Percentiles rank a stretch among this genome's conserved stretches.
Conservation (phyloP, 2,329 filamentous ascomycete species). For the Colletotrichum trifolii region DNA sequence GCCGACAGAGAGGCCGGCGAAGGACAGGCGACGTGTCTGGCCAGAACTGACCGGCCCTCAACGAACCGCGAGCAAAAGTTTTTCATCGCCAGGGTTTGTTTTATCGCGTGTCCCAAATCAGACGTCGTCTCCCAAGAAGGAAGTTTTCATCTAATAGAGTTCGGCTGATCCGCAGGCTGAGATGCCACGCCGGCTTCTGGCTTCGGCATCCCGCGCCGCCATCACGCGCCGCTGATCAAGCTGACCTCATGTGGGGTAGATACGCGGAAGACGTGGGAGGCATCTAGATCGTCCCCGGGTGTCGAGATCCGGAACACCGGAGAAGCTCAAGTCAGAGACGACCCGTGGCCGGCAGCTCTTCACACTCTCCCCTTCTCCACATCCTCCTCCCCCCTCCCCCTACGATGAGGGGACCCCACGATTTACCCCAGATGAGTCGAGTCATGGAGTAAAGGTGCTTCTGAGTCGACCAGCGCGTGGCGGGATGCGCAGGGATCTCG, state of each 20-base stretch:
- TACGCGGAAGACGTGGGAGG: neutral
- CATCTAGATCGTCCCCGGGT: constrained; percentile 1
- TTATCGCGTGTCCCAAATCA: neutral
- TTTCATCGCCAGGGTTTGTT: neutral
- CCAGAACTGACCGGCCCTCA: no score
- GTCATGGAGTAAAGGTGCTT: constrained; percentile 3
- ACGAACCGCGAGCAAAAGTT: no score
- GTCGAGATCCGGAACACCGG: neutral
- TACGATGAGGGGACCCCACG: constrained; percentile 6
- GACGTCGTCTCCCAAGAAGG: neutral
- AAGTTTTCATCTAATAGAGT: no score
- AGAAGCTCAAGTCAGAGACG: neutral
- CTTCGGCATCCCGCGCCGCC: neutral
- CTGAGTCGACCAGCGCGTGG: neutral
- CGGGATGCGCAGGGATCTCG: no score
- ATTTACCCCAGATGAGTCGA: constrained; percentile 22
- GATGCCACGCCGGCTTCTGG: neutral
- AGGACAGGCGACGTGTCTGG: no score
- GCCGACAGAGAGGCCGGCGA: no score
- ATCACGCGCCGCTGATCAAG: constrained; percentile 4
- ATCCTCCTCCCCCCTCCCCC: constrained; percentile 2
- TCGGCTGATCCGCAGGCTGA: no score
- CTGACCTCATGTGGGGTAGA: constrained; percentile 9
- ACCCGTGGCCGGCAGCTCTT: neutral
- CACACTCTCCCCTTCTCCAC: constrained; percentile 8